These are phyloP conservation scores for Lipomyces starkeyi DNA, from an alignment of 805 yeast species.

Conservation along the genomic window DNA sequence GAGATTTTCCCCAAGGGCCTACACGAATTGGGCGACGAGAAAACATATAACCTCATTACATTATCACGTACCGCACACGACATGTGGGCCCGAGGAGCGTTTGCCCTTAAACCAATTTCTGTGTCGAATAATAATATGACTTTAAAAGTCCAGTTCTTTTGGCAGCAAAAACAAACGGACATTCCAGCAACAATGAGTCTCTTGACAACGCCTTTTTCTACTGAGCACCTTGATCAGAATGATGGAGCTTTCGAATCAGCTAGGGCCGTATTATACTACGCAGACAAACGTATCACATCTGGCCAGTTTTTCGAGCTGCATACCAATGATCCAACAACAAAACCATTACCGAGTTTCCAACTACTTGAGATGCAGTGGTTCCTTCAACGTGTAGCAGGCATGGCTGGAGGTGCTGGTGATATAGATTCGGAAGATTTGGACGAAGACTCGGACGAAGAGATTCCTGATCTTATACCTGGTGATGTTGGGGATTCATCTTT, in stretches of 20 bases:
- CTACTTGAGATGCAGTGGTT: conserved; percentile 2
- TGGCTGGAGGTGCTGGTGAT: neutral
- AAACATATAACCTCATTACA: neutral
- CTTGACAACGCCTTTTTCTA: neutral
- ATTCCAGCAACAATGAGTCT: neutral
- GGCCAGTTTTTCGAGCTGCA: neutral
- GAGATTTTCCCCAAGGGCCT: neutral
- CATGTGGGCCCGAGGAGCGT: conserved; percentile 2
- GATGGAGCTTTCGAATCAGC: conserved; percentile 1
- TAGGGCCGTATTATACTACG: neutral
- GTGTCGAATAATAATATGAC: neutral
- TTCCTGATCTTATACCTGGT: neutral
- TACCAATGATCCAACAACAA: neutral
- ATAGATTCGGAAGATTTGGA: neutral
- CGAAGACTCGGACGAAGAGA: neutral
- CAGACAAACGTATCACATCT: neutral
- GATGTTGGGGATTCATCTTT: neutral
- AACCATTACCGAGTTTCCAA: neutral
- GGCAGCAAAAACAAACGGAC: neutral
- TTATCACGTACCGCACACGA: conserved; percentile 1
- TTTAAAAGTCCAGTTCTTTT: conserved; percentile 1
- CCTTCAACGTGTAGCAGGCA: conserved; percentile 2
- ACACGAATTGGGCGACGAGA: neutral
- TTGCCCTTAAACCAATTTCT: conserved; percentile 1
- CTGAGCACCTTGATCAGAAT: conserved; percentile 1